phyloP scores from a whole-genome alignment of 768 basidiomycete genomes.

The Plicaturopsis crispa region DNA sequence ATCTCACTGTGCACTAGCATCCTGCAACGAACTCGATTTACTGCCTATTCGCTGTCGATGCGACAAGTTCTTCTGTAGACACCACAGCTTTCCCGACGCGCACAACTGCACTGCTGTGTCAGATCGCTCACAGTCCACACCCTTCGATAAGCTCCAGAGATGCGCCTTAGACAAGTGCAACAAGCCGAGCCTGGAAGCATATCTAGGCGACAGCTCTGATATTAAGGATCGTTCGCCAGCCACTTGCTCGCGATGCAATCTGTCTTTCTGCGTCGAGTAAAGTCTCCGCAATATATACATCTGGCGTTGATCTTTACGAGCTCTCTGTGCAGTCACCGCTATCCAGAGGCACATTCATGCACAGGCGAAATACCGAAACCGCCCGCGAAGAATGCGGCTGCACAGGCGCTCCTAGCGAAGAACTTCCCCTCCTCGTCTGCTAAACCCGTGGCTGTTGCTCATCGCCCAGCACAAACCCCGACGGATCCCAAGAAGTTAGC shows the following conservation, averaged over 20 bases:
- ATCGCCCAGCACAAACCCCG: conserved; percentile 25
- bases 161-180: conserved; percentile 47
- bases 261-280: conserved; percentile 61
- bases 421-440: conserved; percentile 32
- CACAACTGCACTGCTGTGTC: conserved; percentile 40
- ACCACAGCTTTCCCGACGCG: conserved; percentile 51
- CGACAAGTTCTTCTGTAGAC: conserved; percentile 48
- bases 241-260: conserved; percentile 44
- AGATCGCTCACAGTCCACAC: conserved; percentile 7
- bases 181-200: conserved; percentile 45
- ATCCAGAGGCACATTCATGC: conserved; percentile 57
- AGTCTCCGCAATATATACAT: conserved; percentile 11
- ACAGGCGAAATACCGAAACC: conserved; percentile 13
- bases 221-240: conserved; percentile 20
- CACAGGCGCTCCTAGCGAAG: conserved; percentile 45
- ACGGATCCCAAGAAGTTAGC: conserved; percentile 47
- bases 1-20: conserved; percentile 49
- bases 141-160: conserved; percentile 28
- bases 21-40: conserved; percentile 64
- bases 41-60: conserved; percentile 72
- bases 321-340: conserved; percentile 48
- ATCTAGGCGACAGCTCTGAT: conserved; percentile 19
- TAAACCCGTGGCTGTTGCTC: conserved; percentile 14
- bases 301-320: conserved; percentile 4
- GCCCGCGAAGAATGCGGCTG: conserved; percentile 33